Evolutionary conservation across 305 asterid genomes (phyloP).

Genomic region (Fraxinus albicans): DNA sequence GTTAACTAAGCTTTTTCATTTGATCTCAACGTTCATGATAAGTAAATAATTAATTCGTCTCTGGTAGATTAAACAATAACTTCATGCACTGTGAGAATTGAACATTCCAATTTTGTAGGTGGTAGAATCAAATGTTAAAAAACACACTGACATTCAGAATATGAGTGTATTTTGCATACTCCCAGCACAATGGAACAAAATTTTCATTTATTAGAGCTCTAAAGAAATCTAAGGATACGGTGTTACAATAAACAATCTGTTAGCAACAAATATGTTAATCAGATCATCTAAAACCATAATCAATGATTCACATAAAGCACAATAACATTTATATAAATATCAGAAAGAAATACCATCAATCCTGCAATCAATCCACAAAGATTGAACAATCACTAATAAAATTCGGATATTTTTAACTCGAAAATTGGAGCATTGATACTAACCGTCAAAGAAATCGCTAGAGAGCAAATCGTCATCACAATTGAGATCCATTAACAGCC

Average conservation of each 20-base stretch:
- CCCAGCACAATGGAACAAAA: background rate
- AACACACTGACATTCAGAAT: background rate
- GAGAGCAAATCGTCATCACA: slow-evolving; percentile 44
- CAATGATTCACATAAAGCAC: background rate
- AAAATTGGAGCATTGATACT: slow-evolving; percentile 14
- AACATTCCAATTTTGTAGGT: background rate
- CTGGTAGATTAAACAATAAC: background rate
- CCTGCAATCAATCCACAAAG: background rate
- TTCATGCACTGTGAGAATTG: background rate
- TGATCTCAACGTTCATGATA: background rate
- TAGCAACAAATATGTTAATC: background rate
- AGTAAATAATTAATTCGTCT: background rate
- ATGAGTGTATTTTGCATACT: background rate
- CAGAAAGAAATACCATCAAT: background rate
- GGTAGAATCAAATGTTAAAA: background rate
- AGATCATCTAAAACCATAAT: background rate
- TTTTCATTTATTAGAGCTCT: background rate
- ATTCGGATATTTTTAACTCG: background rate
- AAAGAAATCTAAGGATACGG: background rate
- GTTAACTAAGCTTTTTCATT: background rate
- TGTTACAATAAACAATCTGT: background rate
- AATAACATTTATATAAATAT: background rate
- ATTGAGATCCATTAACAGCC: slow-evolving; percentile 62
- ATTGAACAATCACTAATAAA: background rate
- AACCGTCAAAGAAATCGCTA: slow-evolving; percentile 52